Percentiles rank a stretch among this genome's conserved stretches.
These are phyloP conservation scores for Lachancea sp. DNA, from an alignment of 805 yeast genomes.

Conservation along the genomic window DNA sequence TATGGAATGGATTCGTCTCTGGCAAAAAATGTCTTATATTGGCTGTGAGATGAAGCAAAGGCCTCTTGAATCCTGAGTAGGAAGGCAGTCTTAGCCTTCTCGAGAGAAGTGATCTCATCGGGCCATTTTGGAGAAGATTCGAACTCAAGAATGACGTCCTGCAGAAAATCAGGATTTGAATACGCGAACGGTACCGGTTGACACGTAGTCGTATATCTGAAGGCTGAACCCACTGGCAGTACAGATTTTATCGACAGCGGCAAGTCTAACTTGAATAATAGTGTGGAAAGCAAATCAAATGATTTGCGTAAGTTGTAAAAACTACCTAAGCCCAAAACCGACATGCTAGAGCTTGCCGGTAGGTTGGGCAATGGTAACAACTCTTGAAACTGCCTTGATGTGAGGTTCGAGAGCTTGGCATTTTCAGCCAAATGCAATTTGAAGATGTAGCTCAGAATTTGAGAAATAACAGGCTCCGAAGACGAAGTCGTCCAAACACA, in stretches of 20 bases:
- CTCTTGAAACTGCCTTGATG: constrained; percentile 42
- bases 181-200: constrained; percentile 80
- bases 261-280: constrained; percentile 44
- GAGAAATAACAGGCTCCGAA: constrained; percentile 54
- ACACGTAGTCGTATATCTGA: constrained; percentile 68
- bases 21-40: constrained; percentile 53
- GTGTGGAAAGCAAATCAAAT: constrained; percentile 53
- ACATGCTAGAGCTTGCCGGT: constrained; percentile 51
- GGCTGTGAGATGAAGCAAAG: constrained; percentile 39
- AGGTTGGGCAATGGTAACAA: constrained; percentile 54
- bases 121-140: constrained; percentile 96
- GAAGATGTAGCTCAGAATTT: constrained; percentile 59
- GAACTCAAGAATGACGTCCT: constrained; percentile 76
- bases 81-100: constrained; percentile 87
- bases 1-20: constrained; percentile 65
- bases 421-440: constrained; percentile 53
- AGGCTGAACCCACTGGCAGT: constrained; percentile 64
- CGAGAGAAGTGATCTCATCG: constrained; percentile 76
- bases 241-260: constrained; percentile 72
- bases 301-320: constrained; percentile 43
- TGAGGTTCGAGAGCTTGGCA: constrained; percentile 25
- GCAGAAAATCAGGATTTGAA: constrained; percentile 70
- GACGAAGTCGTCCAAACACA: constrained; percentile 71
- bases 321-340: constrained; percentile 38
- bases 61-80: constrained; percentile 58